phyloP scores from a whole-genome alignment of 331 rosid genomes.

The Quercus lobata region DNA sequence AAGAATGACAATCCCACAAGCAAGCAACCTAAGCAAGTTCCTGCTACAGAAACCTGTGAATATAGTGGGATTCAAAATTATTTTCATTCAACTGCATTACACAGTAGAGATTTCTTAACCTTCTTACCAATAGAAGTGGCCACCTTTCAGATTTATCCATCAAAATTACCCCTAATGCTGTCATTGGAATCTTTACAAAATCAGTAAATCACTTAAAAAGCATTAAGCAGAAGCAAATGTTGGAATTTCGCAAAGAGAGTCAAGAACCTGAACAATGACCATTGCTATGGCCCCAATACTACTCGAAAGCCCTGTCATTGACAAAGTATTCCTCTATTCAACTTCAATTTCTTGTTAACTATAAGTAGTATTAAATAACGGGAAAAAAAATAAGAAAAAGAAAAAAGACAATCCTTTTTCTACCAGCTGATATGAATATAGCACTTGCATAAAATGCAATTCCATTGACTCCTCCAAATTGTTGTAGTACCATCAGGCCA shows the following conservation, averaged over 20 bases:
- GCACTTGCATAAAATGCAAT: conserved; percentile 68
- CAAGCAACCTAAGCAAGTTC: conserved; percentile 82
- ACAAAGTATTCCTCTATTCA: conserved; percentile 10
- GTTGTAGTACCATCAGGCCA: conserved; percentile 83
- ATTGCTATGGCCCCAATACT: conserved; percentile 74
- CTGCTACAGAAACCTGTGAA: conserved; percentile 57
- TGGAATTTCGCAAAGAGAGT: conserved; percentile 11
- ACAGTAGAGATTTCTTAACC: not conserved
- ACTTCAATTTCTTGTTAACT: not conserved
- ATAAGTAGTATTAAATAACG: not conserved
- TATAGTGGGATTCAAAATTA: conserved; percentile 9
- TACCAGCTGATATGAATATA: conserved; percentile 1
- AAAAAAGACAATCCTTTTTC: not conserved
- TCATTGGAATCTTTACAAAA: not conserved
- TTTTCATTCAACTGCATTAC: not conserved
- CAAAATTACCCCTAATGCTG: conserved; percentile 54
- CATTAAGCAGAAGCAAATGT: conserved; percentile 12
- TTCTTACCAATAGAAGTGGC: conserved; percentile 70
- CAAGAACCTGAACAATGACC: conserved; percentile 72
- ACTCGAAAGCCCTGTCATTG: conserved; percentile 62
- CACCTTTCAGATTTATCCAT: conserved; percentile 75
- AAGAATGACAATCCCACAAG: conserved; percentile 57
- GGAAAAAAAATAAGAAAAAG: not conserved
- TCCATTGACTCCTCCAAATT: conserved; percentile 84
- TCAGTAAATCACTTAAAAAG: not conserved